A percentile compares a stretch with the other conserved stretches of the same genome.
Evolutionary conservation across 345 rosid genomes (phyloP).

Genomic region (Carallia pectinifolia): DNA sequence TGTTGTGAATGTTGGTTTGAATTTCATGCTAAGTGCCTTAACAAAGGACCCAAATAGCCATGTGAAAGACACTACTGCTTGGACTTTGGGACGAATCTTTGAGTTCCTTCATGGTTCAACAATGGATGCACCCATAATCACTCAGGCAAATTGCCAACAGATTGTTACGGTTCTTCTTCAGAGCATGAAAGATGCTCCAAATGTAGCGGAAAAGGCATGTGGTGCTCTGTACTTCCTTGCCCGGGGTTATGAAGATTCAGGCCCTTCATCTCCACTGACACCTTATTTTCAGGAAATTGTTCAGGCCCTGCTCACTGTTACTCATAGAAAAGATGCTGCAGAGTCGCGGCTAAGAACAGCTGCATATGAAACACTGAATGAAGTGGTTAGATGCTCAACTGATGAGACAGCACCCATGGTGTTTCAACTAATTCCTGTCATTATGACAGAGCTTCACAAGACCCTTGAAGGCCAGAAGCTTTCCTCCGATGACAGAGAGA

Average conservation of each 20-base stretch:
- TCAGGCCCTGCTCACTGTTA: too few species aligned
- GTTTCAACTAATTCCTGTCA: conserved; percentile 10
- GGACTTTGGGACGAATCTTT: too few species aligned
- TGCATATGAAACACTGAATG: too few species aligned
- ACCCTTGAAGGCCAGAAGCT: conserved; percentile 13
- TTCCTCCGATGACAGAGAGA: conserved; percentile 4
- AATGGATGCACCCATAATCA: background rate
- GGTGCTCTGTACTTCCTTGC: too few species aligned
- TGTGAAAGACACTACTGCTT: too few species aligned
- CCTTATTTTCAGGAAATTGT: too few species aligned
- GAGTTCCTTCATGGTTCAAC: conserved; percentile 9
- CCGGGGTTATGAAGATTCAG: too few species aligned
- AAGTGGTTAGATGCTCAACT: too few species aligned
- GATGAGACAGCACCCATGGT: background rate
- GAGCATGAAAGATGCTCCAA: conserved; percentile 17
- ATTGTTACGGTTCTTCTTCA: conserved; percentile 10
- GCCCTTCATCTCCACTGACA: too few species aligned
- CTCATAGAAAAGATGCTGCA: too few species aligned
- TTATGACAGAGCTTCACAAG: conserved; percentile 17
- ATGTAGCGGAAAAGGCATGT: conserved; percentile 9
- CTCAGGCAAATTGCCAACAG: conserved; percentile 13
- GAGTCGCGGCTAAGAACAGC: too few species aligned
- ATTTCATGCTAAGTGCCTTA: conserved; percentile 5
- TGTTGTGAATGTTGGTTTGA: conserved; percentile 12
- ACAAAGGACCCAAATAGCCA: conserved; percentile 8